A percentile compares a stretch with the other conserved stretches of the same genome.
Evolutionary conservation across 352 stramenopile genomes (phyloP).

Genomic region (Phytophthora capsici): DNA sequence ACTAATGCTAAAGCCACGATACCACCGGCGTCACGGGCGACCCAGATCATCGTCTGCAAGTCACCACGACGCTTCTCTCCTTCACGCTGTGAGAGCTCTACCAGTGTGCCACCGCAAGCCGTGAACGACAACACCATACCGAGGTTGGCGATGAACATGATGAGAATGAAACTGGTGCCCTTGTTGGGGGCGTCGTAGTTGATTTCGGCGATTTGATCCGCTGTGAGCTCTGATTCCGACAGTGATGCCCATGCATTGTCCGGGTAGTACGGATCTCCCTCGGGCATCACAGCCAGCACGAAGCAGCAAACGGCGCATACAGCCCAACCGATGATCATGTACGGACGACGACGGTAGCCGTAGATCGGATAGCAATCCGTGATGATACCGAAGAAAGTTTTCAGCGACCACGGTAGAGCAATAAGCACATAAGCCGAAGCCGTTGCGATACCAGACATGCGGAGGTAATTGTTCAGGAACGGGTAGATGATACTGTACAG

Average conservation of each 20-base stretch:
- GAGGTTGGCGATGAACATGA: slow-evolving; percentile 67
- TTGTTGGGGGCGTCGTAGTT: slow-evolving; percentile 49
- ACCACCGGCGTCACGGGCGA: slow-evolving; percentile 41
- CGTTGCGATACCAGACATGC: slow-evolving; percentile 48
- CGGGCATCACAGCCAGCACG: slow-evolving; percentile 41
- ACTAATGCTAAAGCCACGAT: slow-evolving; percentile 55
- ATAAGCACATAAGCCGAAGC: slow-evolving; percentile 57
- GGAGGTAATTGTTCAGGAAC: slow-evolving; percentile 61
- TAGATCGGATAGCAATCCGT: slow-evolving; percentile 88
- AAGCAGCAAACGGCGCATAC: slow-evolving; percentile 45
- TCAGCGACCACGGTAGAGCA: slow-evolving; percentile 79
- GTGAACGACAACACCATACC: slow-evolving; percentile 63
- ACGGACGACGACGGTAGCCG: slow-evolving; percentile 80
- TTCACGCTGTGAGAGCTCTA: slow-evolving; percentile 70
- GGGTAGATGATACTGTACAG: slow-evolving; percentile 56
- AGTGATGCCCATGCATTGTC: slow-evolving; percentile 45
- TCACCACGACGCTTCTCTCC: slow-evolving; percentile 52
- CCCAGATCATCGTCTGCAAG: slow-evolving; percentile 67
- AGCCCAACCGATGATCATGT: slow-evolving; percentile 81
- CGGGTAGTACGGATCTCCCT: slow-evolving; percentile 62
- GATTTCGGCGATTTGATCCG: slow-evolving; percentile 50
- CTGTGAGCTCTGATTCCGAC: slow-evolving; percentile 36
- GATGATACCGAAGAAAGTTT: slow-evolving; percentile 86
- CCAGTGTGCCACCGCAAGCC: slow-evolving; percentile 53
- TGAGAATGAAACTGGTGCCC: slow-evolving; percentile 57